Base-by-base conservation (phyloP, 345 rosid genomes). In the Sisymbrium altissimum region DNA sequence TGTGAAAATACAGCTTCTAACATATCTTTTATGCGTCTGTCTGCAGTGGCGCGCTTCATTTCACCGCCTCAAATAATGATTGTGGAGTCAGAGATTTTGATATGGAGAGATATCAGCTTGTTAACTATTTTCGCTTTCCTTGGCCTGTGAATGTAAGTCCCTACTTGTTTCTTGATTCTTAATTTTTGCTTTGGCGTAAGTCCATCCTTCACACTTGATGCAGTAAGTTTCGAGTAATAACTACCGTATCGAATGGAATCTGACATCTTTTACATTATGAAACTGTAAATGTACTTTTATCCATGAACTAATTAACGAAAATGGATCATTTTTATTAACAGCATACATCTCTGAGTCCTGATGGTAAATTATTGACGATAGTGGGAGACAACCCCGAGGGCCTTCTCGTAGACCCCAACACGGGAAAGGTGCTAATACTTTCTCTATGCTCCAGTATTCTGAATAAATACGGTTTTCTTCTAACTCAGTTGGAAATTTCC, bases 81-180 rank as follows among this genome's bases (percentile, higher is more conserved):
- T 90, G 84, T 63, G 94, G 92, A 73, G 90, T 90, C 25, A 71
- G 93, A 80, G 92, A 88, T 64, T 90, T 88, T 79, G 94, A 90
- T 77, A 86, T 90, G 97, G 97, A 88, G 80, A 88, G 75, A 76
- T 90, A 84, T 80, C 89, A 81, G 50, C 89, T 79, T 65, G 50
- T 83, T 52, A 86, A 86, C 74, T 80, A 83, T 71, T 85, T 88
- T 35, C 78, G 76, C 39, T 90, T 78, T 73, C 82, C 80, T 64
- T 90, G 97, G 94, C 92, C 94, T 10, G 94, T 90, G 72, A 90
- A 90, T 77, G 96, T 88, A 75, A 87, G 91, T 58, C 15, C 12
- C 48, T 68, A 48, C 64, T 40, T 38, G 35, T 38, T 70, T 29
- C 23, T 39, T 36, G 10, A 2, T 46, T 3, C 46, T 15, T 58